These are phyloP conservation scores for Erythrophleum ivorense DNA, from an alignment of 331 rosid genomes.

Conservation along the genomic window DNA sequence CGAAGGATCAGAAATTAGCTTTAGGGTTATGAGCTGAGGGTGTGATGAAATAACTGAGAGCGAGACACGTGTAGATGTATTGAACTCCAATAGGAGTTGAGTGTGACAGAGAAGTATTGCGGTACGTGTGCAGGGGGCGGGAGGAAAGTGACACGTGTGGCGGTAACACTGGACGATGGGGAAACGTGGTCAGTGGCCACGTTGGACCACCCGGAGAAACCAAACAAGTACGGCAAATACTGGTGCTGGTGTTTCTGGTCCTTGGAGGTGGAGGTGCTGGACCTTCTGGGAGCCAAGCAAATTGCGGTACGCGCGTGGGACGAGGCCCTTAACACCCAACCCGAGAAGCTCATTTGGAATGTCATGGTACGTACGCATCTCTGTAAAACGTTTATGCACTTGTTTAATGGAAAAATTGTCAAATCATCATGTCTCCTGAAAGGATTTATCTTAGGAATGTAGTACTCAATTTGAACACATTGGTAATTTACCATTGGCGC, in stretches of 20 bases:
- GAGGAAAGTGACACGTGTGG: slow-evolving; percentile 90
- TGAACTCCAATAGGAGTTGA: not conserved
- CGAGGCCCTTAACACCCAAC: slow-evolving; percentile 84
- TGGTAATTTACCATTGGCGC: not conserved
- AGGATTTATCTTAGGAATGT: not conserved
- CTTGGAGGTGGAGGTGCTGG: slow-evolving; percentile 72
- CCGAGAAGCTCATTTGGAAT: slow-evolving; percentile 91
- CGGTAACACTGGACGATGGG: slow-evolving; percentile 79
- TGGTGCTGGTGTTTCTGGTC: slow-evolving; percentile 99
- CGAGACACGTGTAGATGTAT: not conserved
- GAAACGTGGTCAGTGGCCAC: slow-evolving; percentile 79
- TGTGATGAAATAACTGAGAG: not conserved
- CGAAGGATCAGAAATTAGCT: not conserved
- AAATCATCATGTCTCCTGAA: not conserved
- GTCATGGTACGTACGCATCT: slow-evolving; percentile 57
- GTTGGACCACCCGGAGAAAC: slow-evolving; percentile 70
- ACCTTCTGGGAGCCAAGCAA: slow-evolving; percentile 68
- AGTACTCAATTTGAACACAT: not conserved
- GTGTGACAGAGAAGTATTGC: not conserved
- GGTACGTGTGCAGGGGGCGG: slow-evolving; percentile 70
- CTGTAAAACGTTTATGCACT: not conserved
- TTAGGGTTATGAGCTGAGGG: not conserved
- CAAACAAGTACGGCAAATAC: slow-evolving; percentile 74
- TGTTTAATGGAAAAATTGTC: not conserved
- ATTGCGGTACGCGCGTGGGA: slow-evolving; percentile 95